Evolutionary conservation across 441 rosid species (phyloP), one percentile per base, ranked within the genome.

Genomic region (Eutrema salsugineum): DNA sequence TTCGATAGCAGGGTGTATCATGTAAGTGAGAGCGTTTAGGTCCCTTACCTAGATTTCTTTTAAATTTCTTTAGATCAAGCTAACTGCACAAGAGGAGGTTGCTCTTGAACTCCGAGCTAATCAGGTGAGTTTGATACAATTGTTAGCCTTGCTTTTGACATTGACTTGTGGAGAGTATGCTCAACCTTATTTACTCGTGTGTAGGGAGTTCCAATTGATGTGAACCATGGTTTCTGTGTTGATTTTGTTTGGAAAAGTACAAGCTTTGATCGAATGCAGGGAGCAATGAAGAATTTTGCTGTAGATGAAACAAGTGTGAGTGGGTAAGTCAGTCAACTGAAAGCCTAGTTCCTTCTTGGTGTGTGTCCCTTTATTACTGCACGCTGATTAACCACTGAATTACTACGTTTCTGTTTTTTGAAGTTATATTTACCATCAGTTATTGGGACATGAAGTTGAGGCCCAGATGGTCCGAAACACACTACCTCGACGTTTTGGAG

Each of bases 211-310:
- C 99, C 99, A 61, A 84, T 87, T 72, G 98, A 96, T 76, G 81
- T 91, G 69, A 91, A 80, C 80, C 99, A 96, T 78, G 98, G 98
- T 17, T 85, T 91, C 44, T 91, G 97, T 81, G 99, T 96, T 78
- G 99, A 96, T 83, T 96, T 96, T 83, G 99, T 96, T 50, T 93
- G 99, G 98, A 91, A 93, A 85, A 96, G 99, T 78, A 91, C 99
- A 40, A 96, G 97, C 79, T 96, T 93, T 83, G 99, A 96, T 78
- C 83, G 99, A 72, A 91, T 91, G 98, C 98, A 93, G 77, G 97
- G 97, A 48, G 99, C 99, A 62, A 91, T 96, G 98, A 93, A 96
- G 85, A 88, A 91, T 62, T 93, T 93, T 91, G 98, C 98, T 9
- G 99, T 93, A 59, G 99, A 96, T 80, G 99, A 91, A 81, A 96